Evolutionary conservation across 371 early-diverging fungal genomes (phyloP).

Genomic region (Batrachochytrium dendrobatidis): DNA sequence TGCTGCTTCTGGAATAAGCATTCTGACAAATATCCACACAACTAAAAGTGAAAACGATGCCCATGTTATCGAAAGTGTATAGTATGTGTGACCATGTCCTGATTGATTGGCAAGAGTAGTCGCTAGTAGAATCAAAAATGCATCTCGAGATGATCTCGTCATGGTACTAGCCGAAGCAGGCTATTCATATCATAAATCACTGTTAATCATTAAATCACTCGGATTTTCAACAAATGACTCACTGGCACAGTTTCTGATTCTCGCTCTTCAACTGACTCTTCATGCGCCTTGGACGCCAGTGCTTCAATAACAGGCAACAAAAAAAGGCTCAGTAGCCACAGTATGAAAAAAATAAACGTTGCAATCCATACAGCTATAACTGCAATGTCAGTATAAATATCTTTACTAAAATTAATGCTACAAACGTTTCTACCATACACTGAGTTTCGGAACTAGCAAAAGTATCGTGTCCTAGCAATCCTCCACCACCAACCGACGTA

Average conservation of each 20-base stretch:
- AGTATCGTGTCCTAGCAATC: background rate
- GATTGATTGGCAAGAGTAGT: conserved; percentile 14
- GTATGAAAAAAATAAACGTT: conserved; percentile 14
- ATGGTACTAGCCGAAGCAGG: conserved; percentile 11
- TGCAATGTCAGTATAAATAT: background rate
- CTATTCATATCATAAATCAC: conserved; percentile 2
- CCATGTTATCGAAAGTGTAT: conserved; percentile 8
- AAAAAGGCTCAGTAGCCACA: conserved; percentile 17
- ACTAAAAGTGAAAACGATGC: conserved; percentile 1
- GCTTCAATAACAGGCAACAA: conserved; percentile 8
- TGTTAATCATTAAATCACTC: conserved; percentile 5
- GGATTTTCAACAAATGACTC: background rate
- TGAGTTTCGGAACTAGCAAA: background rate
- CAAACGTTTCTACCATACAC: background rate
- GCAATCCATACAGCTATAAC: conserved; percentile 17
- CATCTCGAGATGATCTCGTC: conserved; percentile 20
- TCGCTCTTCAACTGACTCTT: too few relatives aligned
- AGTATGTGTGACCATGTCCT: conserved; percentile 14
- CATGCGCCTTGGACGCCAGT: too few relatives aligned
- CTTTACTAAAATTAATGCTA: background rate
- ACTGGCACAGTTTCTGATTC: too few relatives aligned
- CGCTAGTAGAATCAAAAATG: conserved; percentile 17
- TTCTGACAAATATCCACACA: conserved; percentile 8
- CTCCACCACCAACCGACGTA: background rate
- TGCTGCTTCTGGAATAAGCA: background rate